Percentiles rank a stretch among this genome's conserved stretches.
phyloP scores from a whole-genome alignment of 441 rosid species.

The Pelargonium australe region DNA sequence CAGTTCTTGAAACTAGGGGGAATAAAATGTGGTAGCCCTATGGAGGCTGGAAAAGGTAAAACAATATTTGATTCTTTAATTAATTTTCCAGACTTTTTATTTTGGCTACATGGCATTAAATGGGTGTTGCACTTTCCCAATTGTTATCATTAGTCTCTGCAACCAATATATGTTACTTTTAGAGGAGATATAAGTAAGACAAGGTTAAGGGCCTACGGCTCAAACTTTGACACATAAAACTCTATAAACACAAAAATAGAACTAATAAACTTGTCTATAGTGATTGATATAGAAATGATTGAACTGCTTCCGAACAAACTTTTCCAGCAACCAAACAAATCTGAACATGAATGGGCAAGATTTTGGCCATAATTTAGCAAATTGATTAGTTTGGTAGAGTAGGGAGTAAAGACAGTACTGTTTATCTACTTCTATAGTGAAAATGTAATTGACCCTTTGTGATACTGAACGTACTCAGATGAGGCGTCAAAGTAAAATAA shows the following conservation, averaged over 20 bases:
- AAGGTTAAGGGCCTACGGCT: no score
- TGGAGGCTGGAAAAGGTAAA: conserved; percentile 58
- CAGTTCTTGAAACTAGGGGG: conserved; percentile 60
- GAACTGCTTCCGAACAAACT: neutral
- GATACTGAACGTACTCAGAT: neutral
- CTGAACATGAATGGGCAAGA: neutral
- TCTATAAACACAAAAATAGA: no score
- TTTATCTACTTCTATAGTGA: neutral
- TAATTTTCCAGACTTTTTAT: conserved; percentile 1
- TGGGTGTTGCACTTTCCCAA: neutral
- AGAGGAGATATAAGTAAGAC: neutral
- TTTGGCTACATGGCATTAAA: neutral
- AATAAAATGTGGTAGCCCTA: conserved; percentile 37
- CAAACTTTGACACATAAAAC: neutral
- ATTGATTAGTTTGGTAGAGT: no score
- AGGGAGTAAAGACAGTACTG: no score
- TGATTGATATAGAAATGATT: neutral
- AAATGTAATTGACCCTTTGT: neutral
- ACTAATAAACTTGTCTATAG: neutral
- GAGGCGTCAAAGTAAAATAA: neutral
- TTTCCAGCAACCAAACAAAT: neutral
- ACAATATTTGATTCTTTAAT: conserved; percentile 3
- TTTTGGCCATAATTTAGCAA: no score
- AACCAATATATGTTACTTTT: neutral
- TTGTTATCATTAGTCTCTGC: neutral